phyloP scores from a whole-genome alignment of 2,329 filamentous ascomycete species.

The Fusarium liriodendri region DNA sequence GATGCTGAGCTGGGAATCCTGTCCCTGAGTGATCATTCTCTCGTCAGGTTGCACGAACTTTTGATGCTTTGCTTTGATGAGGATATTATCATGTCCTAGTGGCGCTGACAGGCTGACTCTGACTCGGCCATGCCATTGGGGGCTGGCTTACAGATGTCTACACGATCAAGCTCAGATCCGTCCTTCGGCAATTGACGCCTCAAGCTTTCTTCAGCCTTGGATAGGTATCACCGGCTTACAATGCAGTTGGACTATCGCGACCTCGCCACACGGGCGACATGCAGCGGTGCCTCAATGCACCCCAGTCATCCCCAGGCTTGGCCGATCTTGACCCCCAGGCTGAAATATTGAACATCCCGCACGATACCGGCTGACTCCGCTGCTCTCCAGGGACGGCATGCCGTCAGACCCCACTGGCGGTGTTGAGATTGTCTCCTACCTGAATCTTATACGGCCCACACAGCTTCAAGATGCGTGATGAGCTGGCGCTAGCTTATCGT shows the following conservation, averaged over 20 bases:
- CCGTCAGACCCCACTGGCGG: slow-evolving; percentile 7
- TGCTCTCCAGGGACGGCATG: slow-evolving; percentile 1
- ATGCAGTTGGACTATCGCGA: slow-evolving; percentile 15
- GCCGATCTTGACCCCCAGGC: slow-evolving; percentile 8
- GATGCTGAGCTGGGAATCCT: slow-evolving; percentile 1
- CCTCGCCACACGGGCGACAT: slow-evolving; percentile 8
- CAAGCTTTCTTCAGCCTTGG: not conserved
- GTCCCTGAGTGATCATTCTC: slow-evolving; percentile 11
- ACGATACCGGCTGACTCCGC: slow-evolving; percentile 5
- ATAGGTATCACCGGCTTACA: slow-evolving; percentile 14
- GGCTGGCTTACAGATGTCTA: slow-evolving; percentile 8
- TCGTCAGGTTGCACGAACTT: slow-evolving; percentile 11
- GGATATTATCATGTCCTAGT: slow-evolving; percentile 6
- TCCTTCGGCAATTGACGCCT: slow-evolving; percentile 13
- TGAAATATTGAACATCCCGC: slow-evolving; percentile 13
- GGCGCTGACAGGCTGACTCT: slow-evolving; percentile 29
- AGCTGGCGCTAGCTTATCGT: slow-evolving; percentile 31
- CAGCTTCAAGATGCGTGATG: slow-evolving; percentile 21
- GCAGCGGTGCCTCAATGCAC: not conserved
- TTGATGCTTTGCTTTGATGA: slow-evolving; percentile 17
- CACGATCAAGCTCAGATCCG: slow-evolving; percentile 1
- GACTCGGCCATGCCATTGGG: slow-evolving; percentile 3
- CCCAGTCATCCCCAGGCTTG: not conserved
- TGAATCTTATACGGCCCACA: slow-evolving; percentile 22
- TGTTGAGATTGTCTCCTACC: slow-evolving; percentile 9